phyloP scores from a whole-genome alignment of 202 grass and related monocot species.

The Setaria italica region DNA sequence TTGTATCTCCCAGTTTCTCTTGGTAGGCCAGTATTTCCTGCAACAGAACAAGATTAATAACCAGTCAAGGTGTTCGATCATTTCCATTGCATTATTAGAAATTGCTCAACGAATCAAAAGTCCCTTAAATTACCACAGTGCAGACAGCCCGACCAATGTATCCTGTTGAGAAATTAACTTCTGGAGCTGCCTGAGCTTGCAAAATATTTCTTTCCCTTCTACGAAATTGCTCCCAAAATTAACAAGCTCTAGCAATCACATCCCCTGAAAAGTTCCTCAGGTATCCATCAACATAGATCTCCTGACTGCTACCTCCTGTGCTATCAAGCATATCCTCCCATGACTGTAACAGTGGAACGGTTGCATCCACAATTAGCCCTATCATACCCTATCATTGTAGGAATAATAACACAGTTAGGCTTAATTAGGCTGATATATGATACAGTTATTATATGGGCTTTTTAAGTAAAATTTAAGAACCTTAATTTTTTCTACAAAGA shows the following conservation, averaged over 20 bases:
- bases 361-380: slow-evolving; percentile 54
- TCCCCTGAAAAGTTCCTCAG: slow-evolving; percentile 66
- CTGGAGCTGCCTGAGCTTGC: neutral
- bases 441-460: neutral
- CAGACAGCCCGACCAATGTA: neutral
- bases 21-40: too few relatives aligned
- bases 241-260: slow-evolving; percentile 73
- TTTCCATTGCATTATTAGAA: too few relatives aligned
- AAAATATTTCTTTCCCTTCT: neutral
- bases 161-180: slow-evolving; percentile 8
- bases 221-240: slow-evolving; percentile 29
- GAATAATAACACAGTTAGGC: too few relatives aligned
- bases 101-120: too few relatives aligned
- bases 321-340: slow-evolving; percentile 57
- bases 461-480: neutral
- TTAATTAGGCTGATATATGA: neutral
- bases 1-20: too few relatives aligned
- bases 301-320: slow-evolving; percentile 33
- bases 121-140: neutral
- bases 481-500: slow-evolving; percentile 71
- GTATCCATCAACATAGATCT: slow-evolving; percentile 65
- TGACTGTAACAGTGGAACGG: slow-evolving; percentile 40
- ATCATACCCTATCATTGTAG: slow-evolving; percentile 36
- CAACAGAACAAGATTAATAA: too few relatives aligned
- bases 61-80: too few relatives aligned